Base-by-base conservation (phyloP, 2,329 filamentous ascomycete species). In the Setomelanomma holmii region DNA sequence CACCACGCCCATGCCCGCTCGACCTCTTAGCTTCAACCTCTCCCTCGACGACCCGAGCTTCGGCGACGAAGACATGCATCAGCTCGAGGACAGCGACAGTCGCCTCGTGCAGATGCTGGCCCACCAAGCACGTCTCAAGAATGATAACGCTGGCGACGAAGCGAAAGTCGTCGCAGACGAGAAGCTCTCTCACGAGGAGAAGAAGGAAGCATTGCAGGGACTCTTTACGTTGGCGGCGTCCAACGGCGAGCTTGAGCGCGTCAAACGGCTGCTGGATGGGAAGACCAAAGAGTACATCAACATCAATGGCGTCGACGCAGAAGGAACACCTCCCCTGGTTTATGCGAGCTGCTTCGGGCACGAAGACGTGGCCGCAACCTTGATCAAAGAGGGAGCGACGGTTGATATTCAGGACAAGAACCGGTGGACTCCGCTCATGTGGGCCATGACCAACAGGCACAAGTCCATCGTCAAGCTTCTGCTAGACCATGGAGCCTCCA, bases 281-380 rank as follows among this genome's bases (percentile, higher is more conserved):
- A 86, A 86, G 51, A 89, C 90, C 12, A 90, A 86, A 66, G 74
- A 84, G 8, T 92, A 87, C 68, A 84, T 98, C 52, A 89, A 98
- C 73, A 84, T 97, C 61, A 90, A 99, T 75, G 87, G 88, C 50
- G 84, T 90, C 11, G 95, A 99, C 72, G 90, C 96, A 66, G 95
- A 99, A 72, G 95, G 95, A 14, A 98, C 95, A 1, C 90, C 93
- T n/a, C 91, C 95, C 1, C 79, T 99, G 58, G 96, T 99, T 55
- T 99, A 99, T 74, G 95, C 95, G 11, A 96, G 93, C 79, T 99
- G 95, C 72, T 99, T 99, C 81, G 93, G 95, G 34, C 95, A 99
- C 73, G 90, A 96, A 75, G 84, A 88, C 40, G 93, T 96, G 4
- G 95, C 98, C 20, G 84, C 89, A 53, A 86, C 89, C 33, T 83